Base-by-base conservation (phyloP, 768 basidiomycete species). In the Pulveroboletus ravenelii region DNA sequence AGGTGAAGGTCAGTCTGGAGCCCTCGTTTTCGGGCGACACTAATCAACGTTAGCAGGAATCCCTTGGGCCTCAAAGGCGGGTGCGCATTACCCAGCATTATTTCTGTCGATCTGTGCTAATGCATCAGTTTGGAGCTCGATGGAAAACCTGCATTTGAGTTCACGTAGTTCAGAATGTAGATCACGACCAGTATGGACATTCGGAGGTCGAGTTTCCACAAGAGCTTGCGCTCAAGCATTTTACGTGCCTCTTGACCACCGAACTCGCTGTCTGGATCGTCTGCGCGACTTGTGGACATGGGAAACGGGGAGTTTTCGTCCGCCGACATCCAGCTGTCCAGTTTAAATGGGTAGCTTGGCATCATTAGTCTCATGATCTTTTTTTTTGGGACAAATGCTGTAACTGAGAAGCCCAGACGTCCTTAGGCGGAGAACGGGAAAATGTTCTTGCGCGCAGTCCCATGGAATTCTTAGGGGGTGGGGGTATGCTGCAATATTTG, bases 1-100 rank as follows among this genome's bases (percentile, higher is more conserved):
- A 88, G 75, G 34, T 77, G 66, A 17, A 89, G 72, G 61, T 87
- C 85, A 32, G 72, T 66, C 57, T 85, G 78, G 50, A 88, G 81
- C 0, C 87, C 88, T 45, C 80, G 74, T 25, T 84, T 69, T 42
- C 88, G 75, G 18, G 87, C 87, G 13, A 83, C 85, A 38, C 86
- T 86, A 51, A 42, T 48, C 30, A 17, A 44, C 8, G 41, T 52
- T 5, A 48, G 57, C 49, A 20, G 38, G 50, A 29, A 10, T 18
- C 15, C 14, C 8, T 31, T 15, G 6, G 20, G 6, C 23, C 12
- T 34, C 13, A 8, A 15, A 12, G 10, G 8, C 41, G 30, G 45
- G 17, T 25, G 17, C 13, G 63, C 73, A 55, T 27, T 66, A 84
- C 83, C 77, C 68, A 34, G 77, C 83, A 65, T 85, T 86, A 60